These are phyloP conservation scores for Terana coerulea DNA, from an alignment of 768 basidiomycete species.

Conservation along the genomic window DNA sequence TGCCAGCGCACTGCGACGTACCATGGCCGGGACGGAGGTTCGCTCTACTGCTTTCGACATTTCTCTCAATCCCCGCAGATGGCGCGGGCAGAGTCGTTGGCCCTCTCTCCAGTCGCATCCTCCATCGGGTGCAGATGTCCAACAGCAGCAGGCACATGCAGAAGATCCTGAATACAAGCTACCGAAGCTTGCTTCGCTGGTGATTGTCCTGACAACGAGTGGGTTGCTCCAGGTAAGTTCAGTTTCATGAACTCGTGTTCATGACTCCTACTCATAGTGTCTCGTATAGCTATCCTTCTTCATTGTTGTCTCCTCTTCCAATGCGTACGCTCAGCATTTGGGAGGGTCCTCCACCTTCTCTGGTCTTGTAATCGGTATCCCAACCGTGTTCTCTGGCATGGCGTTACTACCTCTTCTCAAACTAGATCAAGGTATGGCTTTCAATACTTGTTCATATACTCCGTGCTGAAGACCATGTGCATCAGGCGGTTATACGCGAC, in stretches of 20 bases:
- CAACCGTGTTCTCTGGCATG: conserved; percentile 57
- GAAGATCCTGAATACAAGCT: conserved; percentile 41
- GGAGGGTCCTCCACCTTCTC: conserved; percentile 71
- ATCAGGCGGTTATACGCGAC: conserved; percentile 53
- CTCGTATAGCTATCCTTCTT: conserved; percentile 60
- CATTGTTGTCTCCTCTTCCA: conserved; percentile 64
- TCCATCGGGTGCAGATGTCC: neutral
- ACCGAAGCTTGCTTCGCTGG: conserved; percentile 42
- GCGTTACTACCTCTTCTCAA: conserved; percentile 51
- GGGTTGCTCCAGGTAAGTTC: conserved; percentile 41
- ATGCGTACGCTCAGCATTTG: conserved; percentile 55
- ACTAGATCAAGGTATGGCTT: conserved; percentile 52
- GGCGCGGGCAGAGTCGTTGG: neutral
- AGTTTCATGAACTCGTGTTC: neutral
- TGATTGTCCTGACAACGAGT: conserved; percentile 42
- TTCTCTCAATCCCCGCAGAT: conserved; percentile 2
- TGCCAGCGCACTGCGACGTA: too few species aligned
- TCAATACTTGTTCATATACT: neutral
- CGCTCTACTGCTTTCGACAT: conserved; percentile 7
- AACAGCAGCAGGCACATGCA: neutral
- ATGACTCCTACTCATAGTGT: neutral
- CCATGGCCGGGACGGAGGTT: conserved; percentile 2
- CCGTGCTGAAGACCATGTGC: too few species aligned
- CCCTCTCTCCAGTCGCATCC: neutral
- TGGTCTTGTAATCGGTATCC: conserved; percentile 66